phyloP scores from a whole-genome alignment of 169 alveolate species.

The Plasmodium blacklocki region DNA sequence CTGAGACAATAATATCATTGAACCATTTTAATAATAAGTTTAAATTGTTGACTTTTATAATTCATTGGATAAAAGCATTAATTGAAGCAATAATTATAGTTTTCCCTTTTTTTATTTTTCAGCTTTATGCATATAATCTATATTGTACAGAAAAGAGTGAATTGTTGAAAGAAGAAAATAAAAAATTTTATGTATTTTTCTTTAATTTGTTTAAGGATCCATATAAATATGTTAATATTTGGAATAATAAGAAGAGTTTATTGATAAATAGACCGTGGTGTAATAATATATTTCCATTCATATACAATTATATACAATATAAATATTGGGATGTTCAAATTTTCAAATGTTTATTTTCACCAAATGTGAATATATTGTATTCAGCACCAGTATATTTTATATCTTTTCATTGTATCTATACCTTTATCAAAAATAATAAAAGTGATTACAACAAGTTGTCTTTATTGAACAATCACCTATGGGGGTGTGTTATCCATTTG shows the following conservation, averaged over 20 bases:
- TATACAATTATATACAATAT: constrained; percentile 80
- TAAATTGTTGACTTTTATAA: neutral
- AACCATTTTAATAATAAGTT: neutral
- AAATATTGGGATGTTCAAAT: constrained; percentile 83
- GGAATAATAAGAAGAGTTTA: neutral
- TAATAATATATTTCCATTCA: constrained; percentile 60
- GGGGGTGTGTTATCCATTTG: constrained; percentile 30
- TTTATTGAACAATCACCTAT: constrained; percentile 12
- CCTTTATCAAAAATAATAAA: constrained; percentile 15
- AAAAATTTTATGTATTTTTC: constrained; percentile 49
- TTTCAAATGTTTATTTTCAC: constrained; percentile 75
- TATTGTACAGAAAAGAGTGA: constrained; percentile 67
- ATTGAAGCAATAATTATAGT: constrained; percentile 78
- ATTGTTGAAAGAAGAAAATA: constrained; percentile 55
- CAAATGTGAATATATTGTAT: constrained; percentile 35
- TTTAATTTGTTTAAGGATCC: constrained; percentile 33
- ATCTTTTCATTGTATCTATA: constrained; percentile 30
- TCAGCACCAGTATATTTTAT: constrained; percentile 62
- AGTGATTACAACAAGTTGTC: neutral
- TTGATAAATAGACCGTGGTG: constrained; percentile 82
- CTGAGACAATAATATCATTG: neutral
- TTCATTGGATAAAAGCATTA: constrained; percentile 80
- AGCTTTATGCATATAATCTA: constrained; percentile 78
- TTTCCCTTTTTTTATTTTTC: constrained; percentile 79
- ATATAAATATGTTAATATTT: constrained; percentile 8